Evolutionary conservation across 306 rosid species (phyloP), one percentile per base, ranked within the genome.

Genomic region (Sophora flavescens): DNA sequence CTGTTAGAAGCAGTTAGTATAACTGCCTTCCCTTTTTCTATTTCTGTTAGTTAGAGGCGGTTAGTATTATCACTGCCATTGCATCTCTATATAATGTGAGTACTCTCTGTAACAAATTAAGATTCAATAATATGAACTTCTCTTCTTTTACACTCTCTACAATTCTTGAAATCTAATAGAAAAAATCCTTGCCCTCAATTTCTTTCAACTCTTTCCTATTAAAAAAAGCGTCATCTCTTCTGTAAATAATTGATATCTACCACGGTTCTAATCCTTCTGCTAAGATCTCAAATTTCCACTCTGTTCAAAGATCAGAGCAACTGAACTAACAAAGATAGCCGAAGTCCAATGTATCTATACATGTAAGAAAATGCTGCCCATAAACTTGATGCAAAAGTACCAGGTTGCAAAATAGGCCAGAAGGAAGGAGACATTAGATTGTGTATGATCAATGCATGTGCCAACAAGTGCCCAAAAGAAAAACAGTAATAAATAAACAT

Each of bases 241-340:
- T 18, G 63, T 74, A 61, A 62, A 7, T 47, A 35, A 63, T 63
- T 63, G 50, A 51, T 14, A 33, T 45, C 61, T 62, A 74, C 57
- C 50, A 61, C 6, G 6, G 47, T 45, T 32, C 69, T 30, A 44
- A 73, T 9, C 48, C n/a, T 32, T 61, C 59, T 60, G 50, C 52
- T 62, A 48, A 17, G 51, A 76, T 53, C 56, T 52, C 53, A 75
- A 28, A 42, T 26, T 18, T 59, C 39, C 76, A 44, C 30, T 35
- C 69, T 41, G 22, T 51, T 51, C 15, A 75, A 63, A 51, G 26
- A 62, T 72, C 59, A 22, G 54, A 39, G 39, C 15, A 26, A 22
- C 10, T 41, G 38, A 48, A 39, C 62, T 32, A 68, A 77, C 26
- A 54, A 67, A 56, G 59, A 45, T 68, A 52, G 60, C 65, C 66